These are phyloP conservation scores for Penicillium arizonense DNA, from an alignment of 495 filamentous ascomycete genomes.

Conservation along the genomic window DNA sequence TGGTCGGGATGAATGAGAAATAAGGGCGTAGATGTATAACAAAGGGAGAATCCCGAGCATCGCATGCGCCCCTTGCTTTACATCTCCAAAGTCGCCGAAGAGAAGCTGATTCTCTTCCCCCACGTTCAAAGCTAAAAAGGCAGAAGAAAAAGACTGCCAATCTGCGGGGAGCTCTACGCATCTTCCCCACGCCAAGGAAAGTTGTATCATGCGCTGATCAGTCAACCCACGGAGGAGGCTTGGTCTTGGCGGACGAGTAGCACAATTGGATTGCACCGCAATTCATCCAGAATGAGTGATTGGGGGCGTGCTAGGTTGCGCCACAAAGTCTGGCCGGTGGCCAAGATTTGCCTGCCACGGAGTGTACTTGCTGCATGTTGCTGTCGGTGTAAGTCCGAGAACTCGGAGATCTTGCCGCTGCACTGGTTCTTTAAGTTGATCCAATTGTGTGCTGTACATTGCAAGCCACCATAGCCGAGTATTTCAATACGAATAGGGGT, in stretches of 20 bases:
- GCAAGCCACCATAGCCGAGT: no score
- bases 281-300: neutral
- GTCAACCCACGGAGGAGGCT: neutral
- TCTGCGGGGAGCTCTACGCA: slow-evolving; percentile 18
- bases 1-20: neutral
- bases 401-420: slow-evolving; percentile 7
- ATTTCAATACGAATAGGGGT: no score
- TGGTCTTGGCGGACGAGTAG: slow-evolving; percentile 20
- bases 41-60: neutral
- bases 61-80: neutral
- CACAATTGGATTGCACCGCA: neutral
- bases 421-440: neutral
- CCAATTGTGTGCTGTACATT: no score
- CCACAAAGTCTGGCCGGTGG: neutral
- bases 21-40: neutral
- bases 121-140: slow-evolving; percentile 6
- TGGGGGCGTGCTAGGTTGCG: neutral
- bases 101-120: neutral
- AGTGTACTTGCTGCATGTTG: neutral
- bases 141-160: neutral
- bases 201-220: slow-evolving; percentile 1
- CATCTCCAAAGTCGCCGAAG: neutral
- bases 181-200: slow-evolving; percentile 4
- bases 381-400: slow-evolving; percentile 20
- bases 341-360: neutral